phyloP scores from a whole-genome alignment of 352 stramenopile genomes.

The Phytopythium boreale region DNA sequence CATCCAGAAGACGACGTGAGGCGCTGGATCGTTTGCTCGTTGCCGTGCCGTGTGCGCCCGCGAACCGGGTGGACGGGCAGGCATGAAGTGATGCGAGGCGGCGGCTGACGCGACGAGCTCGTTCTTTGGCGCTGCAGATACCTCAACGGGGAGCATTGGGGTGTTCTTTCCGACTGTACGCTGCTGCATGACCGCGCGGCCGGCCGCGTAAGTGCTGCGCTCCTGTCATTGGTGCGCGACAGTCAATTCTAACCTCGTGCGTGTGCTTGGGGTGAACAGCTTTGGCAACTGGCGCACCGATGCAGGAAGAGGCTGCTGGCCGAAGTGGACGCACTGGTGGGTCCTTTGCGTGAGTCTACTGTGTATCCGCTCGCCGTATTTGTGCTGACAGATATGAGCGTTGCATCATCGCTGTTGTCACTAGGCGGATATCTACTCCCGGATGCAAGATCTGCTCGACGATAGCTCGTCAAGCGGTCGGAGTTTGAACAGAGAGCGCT shows the following conservation, averaged over 20 bases:
- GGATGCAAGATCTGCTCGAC: slow-evolving; percentile 3
- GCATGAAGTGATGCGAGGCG: background rate
- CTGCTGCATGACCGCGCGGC: slow-evolving; percentile 47
- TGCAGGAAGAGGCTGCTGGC: slow-evolving; percentile 51
- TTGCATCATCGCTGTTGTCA: background rate
- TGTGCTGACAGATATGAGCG: background rate
- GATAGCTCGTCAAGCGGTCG: background rate
- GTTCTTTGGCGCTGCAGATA: slow-evolving; percentile 33
- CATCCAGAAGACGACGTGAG: slow-evolving; percentile 74
- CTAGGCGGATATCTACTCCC: slow-evolving; percentile 34
- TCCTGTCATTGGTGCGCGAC: background rate
- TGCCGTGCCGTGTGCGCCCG: background rate
- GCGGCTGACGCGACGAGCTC: background rate
- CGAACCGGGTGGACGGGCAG: background rate
- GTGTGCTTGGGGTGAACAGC: slow-evolving; percentile 15
- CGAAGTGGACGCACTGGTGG: slow-evolving; percentile 48
- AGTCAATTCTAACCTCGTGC: background rate
- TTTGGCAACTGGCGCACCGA: slow-evolving; percentile 72
- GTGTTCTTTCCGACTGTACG: slow-evolving; percentile 38
- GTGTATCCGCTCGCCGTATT: too few relatives aligned
- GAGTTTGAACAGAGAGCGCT: background rate
- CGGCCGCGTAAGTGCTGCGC: slow-evolving; percentile 31
- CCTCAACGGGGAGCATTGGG: slow-evolving; percentile 62
- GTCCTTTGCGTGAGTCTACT: background rate
- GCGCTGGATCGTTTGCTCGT: background rate